These are phyloP conservation scores for Cardiospermum halicacabum DNA, from an alignment of 345 rosid genomes.

Conservation along the genomic window DNA sequence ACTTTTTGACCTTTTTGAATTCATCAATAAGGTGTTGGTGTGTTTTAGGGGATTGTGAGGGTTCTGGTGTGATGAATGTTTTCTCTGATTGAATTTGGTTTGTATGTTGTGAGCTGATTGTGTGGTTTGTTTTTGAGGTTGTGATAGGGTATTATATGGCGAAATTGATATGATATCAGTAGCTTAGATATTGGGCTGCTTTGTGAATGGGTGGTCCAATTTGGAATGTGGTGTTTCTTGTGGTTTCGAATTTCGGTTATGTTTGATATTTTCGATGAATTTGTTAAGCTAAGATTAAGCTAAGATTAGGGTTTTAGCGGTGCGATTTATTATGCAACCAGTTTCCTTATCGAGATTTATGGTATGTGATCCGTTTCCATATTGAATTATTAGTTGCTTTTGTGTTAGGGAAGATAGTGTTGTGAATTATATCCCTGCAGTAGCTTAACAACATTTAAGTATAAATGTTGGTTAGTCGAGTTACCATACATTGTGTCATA, in stretches of 20 bases:
- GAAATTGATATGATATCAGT: neutral
- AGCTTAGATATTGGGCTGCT: slow-evolving; percentile 1
- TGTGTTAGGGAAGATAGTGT: slow-evolving; percentile 5
- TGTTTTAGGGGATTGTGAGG: neutral
- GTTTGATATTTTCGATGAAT: neutral
- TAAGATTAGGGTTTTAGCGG: neutral
- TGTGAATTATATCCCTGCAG: slow-evolving; percentile 5
- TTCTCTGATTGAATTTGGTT: neutral
- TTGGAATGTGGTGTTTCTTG: neutral
- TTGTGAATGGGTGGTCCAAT: neutral
- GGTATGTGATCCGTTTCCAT: neutral
- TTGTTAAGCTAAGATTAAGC: neutral
- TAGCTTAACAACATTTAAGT: neutral
- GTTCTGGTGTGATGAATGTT: neutral
- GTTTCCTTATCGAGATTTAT: neutral
- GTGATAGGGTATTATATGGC: neutral
- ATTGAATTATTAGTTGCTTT: neutral
- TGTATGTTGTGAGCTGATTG: neutral
- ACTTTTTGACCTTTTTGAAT: neutral
- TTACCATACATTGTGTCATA: neutral
- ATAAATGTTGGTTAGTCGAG: neutral
- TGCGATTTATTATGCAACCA: neutral
- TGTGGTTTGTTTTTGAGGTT: neutral
- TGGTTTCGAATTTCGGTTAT: slow-evolving; percentile 1
- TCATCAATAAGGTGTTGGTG: neutral